These are phyloP conservation scores for Fusarium sp. DNA, from an alignment of 2,329 filamentous ascomycete species.

Conservation along the genomic window DNA sequence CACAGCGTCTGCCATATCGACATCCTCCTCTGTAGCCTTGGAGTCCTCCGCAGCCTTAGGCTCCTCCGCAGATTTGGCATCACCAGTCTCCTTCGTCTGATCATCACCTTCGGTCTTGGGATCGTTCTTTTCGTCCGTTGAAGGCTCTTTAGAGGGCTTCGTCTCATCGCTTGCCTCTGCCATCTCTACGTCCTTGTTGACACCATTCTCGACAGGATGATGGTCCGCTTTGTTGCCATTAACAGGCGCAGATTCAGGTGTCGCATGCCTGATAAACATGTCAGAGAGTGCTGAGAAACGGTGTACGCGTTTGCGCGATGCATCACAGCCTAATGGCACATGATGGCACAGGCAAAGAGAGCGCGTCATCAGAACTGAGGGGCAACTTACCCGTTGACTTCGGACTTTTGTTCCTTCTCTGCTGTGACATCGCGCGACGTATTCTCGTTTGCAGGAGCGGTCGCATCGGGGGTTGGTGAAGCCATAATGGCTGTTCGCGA, in stretches of 20 bases:
- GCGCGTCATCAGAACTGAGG: conserved; percentile 4
- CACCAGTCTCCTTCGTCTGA: conserved; percentile 7
- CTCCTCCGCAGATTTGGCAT: conserved; percentile 7
- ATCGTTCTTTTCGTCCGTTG: conserved; percentile 11
- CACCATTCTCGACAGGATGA: conserved; percentile 39
- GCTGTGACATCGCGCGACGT: conserved; percentile 53
- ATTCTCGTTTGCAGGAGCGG: conserved; percentile 52
- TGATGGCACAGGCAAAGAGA: conserved; percentile 17
- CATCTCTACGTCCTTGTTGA: conserved; percentile 39
- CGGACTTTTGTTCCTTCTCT: conserved; percentile 47
- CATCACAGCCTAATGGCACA: conserved; percentile 11
- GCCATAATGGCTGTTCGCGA: conserved; percentile 64
- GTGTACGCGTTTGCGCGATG: not conserved
- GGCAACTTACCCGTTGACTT: conserved; percentile 52
- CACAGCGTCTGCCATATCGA: conserved; percentile 28
- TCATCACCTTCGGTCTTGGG: conserved; percentile 26
- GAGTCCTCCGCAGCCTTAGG: not conserved
- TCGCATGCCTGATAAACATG: conserved; percentile 41
- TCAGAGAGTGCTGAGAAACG: conserved; percentile 37
- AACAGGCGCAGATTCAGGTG: conserved; percentile 38
- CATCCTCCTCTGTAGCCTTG: conserved; percentile 8
- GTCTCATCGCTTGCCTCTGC: conserved; percentile 19
- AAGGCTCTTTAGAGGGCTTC: conserved; percentile 11
- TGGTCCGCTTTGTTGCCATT: conserved; percentile 43
- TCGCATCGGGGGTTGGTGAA: conserved; percentile 56